A percentile compares a stretch with the other conserved stretches of the same genome.
phyloP scores from a whole-genome alignment of 2,329 filamentous ascomycete genomes.

The Trichoderma oligosporum region DNA sequence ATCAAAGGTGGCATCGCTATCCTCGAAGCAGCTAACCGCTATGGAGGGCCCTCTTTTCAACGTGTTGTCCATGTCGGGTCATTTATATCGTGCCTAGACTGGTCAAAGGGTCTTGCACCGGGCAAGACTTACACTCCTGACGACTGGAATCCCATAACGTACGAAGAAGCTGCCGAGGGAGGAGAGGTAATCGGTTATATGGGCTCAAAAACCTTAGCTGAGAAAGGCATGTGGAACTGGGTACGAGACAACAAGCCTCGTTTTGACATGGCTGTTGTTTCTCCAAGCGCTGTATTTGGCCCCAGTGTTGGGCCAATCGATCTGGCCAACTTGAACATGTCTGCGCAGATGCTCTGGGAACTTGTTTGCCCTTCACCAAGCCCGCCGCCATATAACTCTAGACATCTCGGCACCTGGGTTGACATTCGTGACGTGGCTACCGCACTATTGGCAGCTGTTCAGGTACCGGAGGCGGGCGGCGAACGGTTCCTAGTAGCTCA shows the following conservation, averaged over 20 bases:
- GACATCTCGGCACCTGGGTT: neutral
- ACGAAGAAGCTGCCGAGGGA: neutral
- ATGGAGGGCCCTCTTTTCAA: neutral
- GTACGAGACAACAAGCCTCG: constrained; percentile 24
- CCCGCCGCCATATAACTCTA: neutral
- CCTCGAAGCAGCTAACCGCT: neutral
- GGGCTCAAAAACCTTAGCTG: constrained; percentile 52
- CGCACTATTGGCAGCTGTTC: neutral
- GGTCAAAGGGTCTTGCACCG: neutral
- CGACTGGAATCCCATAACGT: constrained; percentile 1
- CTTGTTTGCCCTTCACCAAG: neutral
- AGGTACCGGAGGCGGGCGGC: neutral
- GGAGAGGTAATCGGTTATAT: constrained; percentile 23
- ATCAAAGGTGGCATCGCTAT: neutral
- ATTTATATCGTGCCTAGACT: neutral
- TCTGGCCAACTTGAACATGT: neutral
- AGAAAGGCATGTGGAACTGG: constrained; percentile 60
- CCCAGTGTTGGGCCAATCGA: neutral
- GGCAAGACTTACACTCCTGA: neutral
- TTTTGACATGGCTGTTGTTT: neutral
- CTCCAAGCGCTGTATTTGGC: neutral
- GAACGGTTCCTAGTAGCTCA: neutral
- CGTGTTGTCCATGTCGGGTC: neutral
- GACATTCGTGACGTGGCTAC: neutral
- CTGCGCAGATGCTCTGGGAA: neutral